Percentiles rank a stretch among this genome's conserved stretches.
Conservation (phyloP, 2,329 filamentous ascomycete species). For the Xylaria hypoxylon region DNA sequence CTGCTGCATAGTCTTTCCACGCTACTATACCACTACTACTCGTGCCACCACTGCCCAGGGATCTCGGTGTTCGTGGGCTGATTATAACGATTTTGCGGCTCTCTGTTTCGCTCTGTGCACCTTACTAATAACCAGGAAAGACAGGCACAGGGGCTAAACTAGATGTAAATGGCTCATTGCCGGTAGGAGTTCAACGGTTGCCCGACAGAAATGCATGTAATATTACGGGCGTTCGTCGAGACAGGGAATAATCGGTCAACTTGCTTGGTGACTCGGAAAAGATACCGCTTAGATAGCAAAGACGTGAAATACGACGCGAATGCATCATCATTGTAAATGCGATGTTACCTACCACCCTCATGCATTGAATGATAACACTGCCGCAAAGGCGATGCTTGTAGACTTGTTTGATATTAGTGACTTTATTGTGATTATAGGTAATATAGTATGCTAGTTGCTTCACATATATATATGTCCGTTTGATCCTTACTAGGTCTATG, state of each 20-base stretch:
- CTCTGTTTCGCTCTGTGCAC: neutral
- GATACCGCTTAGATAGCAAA: neutral
- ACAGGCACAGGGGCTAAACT: neutral
- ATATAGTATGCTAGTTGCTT: neutral
- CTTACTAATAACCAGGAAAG: neutral
- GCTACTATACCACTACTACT: neutral
- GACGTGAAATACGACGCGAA: neutral
- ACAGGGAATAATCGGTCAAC: neutral
- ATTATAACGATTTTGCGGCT: neutral
- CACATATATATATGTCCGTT: neutral
- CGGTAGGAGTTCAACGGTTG: neutral
- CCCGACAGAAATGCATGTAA: neutral
- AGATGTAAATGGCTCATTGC: slow-evolving; percentile 8
- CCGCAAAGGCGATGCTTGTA: neutral
- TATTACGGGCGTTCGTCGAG: neutral
- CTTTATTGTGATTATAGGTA: slow-evolving; percentile 5
- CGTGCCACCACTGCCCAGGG: neutral
- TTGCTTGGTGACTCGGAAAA: neutral
- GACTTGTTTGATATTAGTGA: slow-evolving; percentile 7
- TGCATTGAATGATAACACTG: no score
- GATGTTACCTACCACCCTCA: neutral
- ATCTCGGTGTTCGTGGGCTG: neutral
- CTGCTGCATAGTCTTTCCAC: slow-evolving; percentile 39
- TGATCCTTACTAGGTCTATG: neutral
- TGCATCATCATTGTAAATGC: neutral